A percentile compares a stretch with the other conserved stretches of the same genome.
phyloP scores from a whole-genome alignment of 1,284 basidiomycete species.

The Takashimella koratensis region DNA sequence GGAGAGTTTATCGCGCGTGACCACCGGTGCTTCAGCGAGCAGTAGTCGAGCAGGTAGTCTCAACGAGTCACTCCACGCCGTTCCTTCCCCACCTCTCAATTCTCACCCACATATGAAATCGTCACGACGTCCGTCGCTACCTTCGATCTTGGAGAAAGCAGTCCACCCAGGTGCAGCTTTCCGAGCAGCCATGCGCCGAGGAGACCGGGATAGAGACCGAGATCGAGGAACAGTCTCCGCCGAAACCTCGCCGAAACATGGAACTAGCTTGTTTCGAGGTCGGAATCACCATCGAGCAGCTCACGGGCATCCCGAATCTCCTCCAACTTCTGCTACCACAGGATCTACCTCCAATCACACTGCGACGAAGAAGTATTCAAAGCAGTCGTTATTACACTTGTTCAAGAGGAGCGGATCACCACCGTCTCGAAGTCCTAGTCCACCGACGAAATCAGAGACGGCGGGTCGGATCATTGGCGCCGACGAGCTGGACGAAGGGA shows the following conservation, averaged over 20 bases:
- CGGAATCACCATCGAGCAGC: constrained; percentile 1
- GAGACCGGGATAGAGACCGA: background rate
- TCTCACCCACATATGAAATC: constrained; percentile 7
- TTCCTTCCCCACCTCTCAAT: background rate
- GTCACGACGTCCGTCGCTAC: constrained; percentile 45
- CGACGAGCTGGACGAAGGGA: constrained; percentile 40
- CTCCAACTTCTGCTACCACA: background rate
- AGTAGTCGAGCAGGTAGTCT: background rate
- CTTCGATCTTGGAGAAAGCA: constrained; percentile 48
- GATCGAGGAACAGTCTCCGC: constrained; percentile 7
- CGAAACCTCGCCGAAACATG: constrained; percentile 5
- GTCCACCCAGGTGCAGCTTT: constrained; percentile 39
- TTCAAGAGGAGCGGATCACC: constrained; percentile 44
- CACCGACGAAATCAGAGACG: constrained; percentile 26
- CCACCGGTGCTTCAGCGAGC: background rate
- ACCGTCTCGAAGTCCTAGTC: constrained; percentile 42
- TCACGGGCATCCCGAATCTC: too few relatives aligned
- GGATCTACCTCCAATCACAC: background rate
- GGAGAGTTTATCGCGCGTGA: background rate
- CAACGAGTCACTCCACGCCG: background rate
- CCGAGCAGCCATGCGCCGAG: constrained; percentile 30
- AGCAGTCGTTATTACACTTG: constrained; percentile 33
- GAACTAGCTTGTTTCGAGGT: constrained; percentile 17
- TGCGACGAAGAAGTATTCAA: constrained; percentile 7
- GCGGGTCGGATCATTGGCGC: constrained; percentile 19